phyloP scores from a whole-genome alignment of 257 asterid genomes.

The Lycium barbarum region DNA sequence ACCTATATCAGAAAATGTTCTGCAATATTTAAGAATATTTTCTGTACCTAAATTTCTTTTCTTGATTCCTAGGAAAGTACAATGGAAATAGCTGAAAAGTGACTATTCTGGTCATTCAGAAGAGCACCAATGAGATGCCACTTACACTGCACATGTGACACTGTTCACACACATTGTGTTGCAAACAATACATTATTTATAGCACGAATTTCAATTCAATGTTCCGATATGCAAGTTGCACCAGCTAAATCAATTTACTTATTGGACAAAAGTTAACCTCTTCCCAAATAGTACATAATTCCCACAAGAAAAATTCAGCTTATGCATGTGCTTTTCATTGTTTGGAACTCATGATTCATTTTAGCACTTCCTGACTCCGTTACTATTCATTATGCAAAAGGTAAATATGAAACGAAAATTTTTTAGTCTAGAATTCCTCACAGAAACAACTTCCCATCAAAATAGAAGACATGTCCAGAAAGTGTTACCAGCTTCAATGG shows the following conservation, averaged over 20 bases:
- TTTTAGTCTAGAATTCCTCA: background rate
- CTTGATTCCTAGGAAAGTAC: background rate
- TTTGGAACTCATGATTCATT: background rate
- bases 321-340: background rate
- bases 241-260: background rate
- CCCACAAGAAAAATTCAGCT: background rate
- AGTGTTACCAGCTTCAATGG: slow-evolving; percentile 41
- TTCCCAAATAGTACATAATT: background rate
- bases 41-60: background rate
- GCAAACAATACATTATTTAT: background rate
- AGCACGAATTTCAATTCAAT: too few species aligned
- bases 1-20: background rate
- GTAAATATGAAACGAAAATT: background rate
- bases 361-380: background rate
- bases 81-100: background rate
- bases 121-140: background rate
- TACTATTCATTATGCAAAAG: background rate
- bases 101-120: background rate
- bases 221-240: too few species aligned
- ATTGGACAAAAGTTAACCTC: background rate
- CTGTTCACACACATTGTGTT: background rate
- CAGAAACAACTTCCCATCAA: background rate
- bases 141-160: background rate
- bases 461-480: background rate
- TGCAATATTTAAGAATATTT: background rate